Conservation (phyloP, 148 eudicot genomes). For the Drosera capensis region DNA sequence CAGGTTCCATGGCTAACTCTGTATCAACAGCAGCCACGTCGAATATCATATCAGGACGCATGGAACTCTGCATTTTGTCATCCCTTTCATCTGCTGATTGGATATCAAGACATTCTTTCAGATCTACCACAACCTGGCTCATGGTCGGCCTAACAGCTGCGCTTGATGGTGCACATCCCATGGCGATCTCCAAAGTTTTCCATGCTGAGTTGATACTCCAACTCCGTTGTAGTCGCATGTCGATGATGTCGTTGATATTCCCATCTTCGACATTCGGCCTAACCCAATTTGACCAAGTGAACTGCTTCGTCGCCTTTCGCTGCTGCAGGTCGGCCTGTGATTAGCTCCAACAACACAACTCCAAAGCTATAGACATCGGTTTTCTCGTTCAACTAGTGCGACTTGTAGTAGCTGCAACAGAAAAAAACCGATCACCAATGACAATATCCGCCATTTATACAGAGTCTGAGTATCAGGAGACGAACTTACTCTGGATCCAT, state of each 20-base stretch:
- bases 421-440: background rate
- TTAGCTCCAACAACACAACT: conserved; percentile 20
- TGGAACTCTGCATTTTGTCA: too few species aligned
- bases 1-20: too few species aligned
- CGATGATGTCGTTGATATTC: conserved; percentile 18
- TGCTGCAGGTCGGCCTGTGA: conserved; percentile 20
- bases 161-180: conserved; percentile 13
- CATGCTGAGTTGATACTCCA: conserved; percentile 11
- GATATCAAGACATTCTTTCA: conserved; percentile 19
- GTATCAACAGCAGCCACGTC: too few species aligned
- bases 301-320: background rate
- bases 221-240: conserved; percentile 9
- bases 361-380: conserved; percentile 20
- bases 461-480: background rate
- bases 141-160: conserved; percentile 16
- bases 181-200: conserved; percentile 18
- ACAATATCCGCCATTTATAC: background rate
- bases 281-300: conserved; percentile 18
- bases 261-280: conserved; percentile 12
- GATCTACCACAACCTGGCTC: conserved; percentile 16
- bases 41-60: too few species aligned
- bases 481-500: conserved; percentile 31
- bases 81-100: conserved; percentile 4
- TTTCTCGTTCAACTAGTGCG: conserved; percentile 13
- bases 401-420: conserved; percentile 7